These are phyloP conservation scores for Schrenkiella parvula DNA, from an alignment of 345 rosid species.

Conservation along the genomic window DNA sequence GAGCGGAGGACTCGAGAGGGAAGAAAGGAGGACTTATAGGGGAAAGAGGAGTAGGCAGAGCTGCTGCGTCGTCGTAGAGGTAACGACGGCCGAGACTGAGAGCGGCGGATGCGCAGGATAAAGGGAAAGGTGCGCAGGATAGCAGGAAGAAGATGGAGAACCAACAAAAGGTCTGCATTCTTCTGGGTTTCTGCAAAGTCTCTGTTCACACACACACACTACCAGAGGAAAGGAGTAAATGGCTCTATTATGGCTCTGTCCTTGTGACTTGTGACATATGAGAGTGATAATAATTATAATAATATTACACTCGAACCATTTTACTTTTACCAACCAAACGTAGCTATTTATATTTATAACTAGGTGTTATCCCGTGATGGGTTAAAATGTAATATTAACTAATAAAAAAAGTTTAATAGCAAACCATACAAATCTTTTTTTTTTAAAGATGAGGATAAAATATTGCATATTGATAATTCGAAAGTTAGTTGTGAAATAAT, in stretches of 20 bases:
- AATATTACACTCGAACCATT: background rate
- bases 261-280: constrained; percentile 1
- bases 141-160: constrained; percentile 33
- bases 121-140: constrained; percentile 7
- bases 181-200: constrained; percentile 12
- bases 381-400: background rate
- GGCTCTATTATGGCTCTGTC: constrained; percentile 6
- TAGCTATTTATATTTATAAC: background rate
- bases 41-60: constrained; percentile 39
- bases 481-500: too few relatives aligned
- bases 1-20: constrained; percentile 52
- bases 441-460: too few relatives aligned
- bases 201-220: background rate
- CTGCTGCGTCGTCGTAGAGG: constrained; percentile 66
- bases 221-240: constrained; percentile 11
- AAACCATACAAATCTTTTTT: too few relatives aligned
- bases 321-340: background rate
- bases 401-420: background rate
- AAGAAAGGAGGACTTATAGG: constrained; percentile 59
- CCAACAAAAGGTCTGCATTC: constrained; percentile 22
- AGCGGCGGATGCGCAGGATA: constrained; percentile 28
- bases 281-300: background rate
- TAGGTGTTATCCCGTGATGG: background rate
- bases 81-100: constrained; percentile 46
- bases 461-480: too few relatives aligned